Conservation (phyloP, 176 grass and related monocot genomes). For the Rhynchospora tenuis region DNA sequence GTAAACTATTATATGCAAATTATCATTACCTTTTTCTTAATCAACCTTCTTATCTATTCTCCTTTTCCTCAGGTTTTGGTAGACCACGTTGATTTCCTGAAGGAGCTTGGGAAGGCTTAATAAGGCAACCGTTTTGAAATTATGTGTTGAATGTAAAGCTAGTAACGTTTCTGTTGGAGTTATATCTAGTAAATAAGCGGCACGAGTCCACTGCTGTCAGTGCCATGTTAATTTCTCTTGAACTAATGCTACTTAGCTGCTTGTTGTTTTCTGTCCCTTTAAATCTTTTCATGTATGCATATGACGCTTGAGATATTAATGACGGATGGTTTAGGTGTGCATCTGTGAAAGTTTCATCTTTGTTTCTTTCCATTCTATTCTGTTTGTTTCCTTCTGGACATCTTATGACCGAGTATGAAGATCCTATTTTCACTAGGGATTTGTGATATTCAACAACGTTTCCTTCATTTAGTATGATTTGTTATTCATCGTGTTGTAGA, state of each 20-base stretch:
- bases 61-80: conserved; percentile 57
- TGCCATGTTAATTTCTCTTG: neutral
- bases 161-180: neutral
- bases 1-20: neutral
- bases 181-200: conserved; percentile 11
- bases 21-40: neutral
- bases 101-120: conserved; percentile 51
- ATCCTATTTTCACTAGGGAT: neutral
- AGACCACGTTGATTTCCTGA: conserved; percentile 67
- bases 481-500: no score
- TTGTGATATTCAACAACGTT: no score
- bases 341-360: neutral
- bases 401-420: neutral
- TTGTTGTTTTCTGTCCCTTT: neutral
- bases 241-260: neutral
- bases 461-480: no score
- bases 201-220: neutral
- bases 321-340: neutral
- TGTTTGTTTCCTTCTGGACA: neutral
- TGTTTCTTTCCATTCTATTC: neutral
- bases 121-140: neutral
- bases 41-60: conserved; percentile 15
- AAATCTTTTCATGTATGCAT: neutral
- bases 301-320: neutral
- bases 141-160: neutral